phyloP scores from a whole-genome alignment of 805 yeast species.

The Hanseniaspora clermontiae region DNA sequence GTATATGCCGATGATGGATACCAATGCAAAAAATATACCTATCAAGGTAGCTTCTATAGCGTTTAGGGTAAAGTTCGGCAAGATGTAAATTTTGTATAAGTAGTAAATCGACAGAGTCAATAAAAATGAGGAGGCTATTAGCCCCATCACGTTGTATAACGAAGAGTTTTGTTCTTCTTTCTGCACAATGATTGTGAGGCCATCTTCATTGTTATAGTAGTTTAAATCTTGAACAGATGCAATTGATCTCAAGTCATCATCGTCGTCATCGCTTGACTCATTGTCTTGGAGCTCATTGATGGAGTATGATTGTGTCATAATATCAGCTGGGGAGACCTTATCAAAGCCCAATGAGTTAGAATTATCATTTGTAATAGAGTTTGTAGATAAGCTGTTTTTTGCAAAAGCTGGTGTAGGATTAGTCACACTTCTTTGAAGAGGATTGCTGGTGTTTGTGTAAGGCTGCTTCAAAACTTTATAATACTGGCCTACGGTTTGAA shows the following conservation, averaged over 20 bases:
- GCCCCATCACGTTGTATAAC: constrained; percentile 62
- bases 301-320: neutral
- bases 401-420: neutral
- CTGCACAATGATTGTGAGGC: neutral
- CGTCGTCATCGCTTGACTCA: neutral
- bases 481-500: constrained; percentile 82
- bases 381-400: neutral
- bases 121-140: constrained; percentile 59
- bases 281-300: constrained; percentile 1
- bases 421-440: constrained; percentile 20
- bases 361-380: neutral
- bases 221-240: constrained; percentile 11
- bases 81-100: constrained; percentile 68
- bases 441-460: neutral
- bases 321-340: neutral
- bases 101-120: constrained; percentile 68
- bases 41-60: constrained; percentile 65
- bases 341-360: neutral
- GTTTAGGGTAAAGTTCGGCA: constrained; percentile 60
- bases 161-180: constrained; percentile 42
- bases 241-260: constrained; percentile 12
- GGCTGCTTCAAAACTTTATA: constrained; percentile 45
- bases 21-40: constrained; percentile 71
- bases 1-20: constrained; percentile 59
- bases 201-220: constrained; percentile 1